Evolutionary conservation across 2,329 filamentous ascomycete genomes (phyloP).

Genomic region (Daldinia sp.): DNA sequence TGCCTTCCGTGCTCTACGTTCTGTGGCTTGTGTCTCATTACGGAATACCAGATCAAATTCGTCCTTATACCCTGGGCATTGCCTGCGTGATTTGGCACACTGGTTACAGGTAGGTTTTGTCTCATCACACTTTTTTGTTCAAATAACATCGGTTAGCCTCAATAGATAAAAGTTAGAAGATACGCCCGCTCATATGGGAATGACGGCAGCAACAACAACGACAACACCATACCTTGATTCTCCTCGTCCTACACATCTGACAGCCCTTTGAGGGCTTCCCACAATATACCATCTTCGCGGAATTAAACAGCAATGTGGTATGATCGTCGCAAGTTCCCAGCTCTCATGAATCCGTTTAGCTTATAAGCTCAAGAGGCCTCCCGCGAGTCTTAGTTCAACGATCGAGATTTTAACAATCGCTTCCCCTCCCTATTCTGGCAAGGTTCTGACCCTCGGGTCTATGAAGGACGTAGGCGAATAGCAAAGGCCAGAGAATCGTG

Average conservation of each 20-base stretch:
- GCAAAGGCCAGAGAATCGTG: no score
- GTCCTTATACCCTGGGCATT: constrained; percentile 76
- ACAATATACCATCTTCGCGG: constrained; percentile 70
- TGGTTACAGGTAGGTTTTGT: constrained; percentile 74
- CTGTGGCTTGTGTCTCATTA: constrained; percentile 77
- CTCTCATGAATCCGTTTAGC: no score
- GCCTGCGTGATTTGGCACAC: constrained; percentile 71
- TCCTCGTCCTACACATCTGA: constrained; percentile 78
- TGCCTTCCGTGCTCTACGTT: constrained; percentile 69
- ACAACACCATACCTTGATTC: constrained; percentile 73
- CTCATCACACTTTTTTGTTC: constrained; percentile 69
- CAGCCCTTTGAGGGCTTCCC: constrained; percentile 76
- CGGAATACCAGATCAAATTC: constrained; percentile 80
- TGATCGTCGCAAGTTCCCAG: not conserved
- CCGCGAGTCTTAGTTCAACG: no score
- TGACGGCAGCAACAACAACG: no score
- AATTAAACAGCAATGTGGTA: not conserved
- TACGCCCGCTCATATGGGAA: not conserved
- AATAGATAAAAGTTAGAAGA: not conserved
- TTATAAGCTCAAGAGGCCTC: no score
- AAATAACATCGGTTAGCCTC: constrained; percentile 35
- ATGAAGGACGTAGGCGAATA: no score
- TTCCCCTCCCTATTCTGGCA: no score
- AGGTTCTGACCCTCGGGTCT: no score
- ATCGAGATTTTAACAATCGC: no score